Conservation (phyloP, 306 rosid species). For the Lathyrus tuberosus region DNA sequence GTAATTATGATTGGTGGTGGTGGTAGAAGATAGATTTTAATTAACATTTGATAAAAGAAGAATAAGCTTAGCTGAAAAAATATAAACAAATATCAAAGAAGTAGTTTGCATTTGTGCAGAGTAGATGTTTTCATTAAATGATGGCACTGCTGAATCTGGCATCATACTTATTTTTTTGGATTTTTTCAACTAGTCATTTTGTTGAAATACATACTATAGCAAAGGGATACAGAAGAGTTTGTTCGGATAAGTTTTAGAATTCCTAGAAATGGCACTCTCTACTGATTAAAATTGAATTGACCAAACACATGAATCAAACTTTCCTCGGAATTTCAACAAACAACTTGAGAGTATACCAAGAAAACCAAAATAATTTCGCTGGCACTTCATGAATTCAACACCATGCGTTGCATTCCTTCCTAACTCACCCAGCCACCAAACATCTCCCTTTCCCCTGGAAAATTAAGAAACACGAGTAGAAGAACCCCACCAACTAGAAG, state of each 20-base stretch:
- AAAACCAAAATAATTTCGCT: conserved; percentile 16
- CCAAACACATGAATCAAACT: conserved; percentile 24
- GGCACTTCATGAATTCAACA: conserved; percentile 12
- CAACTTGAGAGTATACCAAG: conserved; percentile 11
- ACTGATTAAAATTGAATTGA: conserved; percentile 21
- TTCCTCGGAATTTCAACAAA: conserved; percentile 31
- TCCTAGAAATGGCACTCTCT: neutral
- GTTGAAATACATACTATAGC: conserved; percentile 5
- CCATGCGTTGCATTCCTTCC: conserved; percentile 7
- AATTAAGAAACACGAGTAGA: neutral
- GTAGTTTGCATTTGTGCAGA: conserved; percentile 23
- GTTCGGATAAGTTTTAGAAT: conserved; percentile 23
- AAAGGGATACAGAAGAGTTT: conserved; percentile 6
- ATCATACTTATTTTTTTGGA: conserved; percentile 6
- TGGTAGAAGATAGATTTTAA: conserved; percentile 19
- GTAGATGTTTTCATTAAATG: conserved; percentile 16
- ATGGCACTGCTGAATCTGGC: conserved; percentile 19
- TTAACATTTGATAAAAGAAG: conserved; percentile 26
- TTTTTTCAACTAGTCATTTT: conserved; percentile 23
- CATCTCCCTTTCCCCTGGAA: conserved; percentile 20
- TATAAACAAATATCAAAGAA: conserved; percentile 7
- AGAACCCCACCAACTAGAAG: conserved; percentile 17
- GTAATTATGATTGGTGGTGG: conserved; percentile 16
- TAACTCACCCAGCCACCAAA: conserved; percentile 18
- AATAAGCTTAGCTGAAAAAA: neutral